phyloP scores from a whole-genome alignment of 1,139 yeast species.

The Taphrina sp. region DNA sequence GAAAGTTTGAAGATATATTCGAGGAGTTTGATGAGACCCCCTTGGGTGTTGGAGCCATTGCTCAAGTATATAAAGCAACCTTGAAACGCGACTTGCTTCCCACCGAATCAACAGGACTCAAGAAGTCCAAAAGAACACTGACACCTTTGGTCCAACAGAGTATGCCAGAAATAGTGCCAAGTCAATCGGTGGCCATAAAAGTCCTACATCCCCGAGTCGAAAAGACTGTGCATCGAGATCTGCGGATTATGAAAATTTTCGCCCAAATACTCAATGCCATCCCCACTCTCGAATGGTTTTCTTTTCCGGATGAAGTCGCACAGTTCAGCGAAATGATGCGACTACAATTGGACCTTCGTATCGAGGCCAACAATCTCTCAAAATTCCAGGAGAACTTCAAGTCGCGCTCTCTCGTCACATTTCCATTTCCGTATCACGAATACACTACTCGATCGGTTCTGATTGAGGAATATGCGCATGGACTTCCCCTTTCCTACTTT shows the following conservation, averaged over 20 bases:
- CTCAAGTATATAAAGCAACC: conserved; percentile 78
- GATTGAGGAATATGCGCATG: conserved; percentile 82
- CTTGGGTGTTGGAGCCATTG: conserved; percentile 94
- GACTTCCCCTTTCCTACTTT: conserved; percentile 74
- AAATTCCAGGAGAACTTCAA: conserved; percentile 65
- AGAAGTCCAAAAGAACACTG: conserved; percentile 9
- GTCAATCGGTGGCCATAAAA: conserved; percentile 77
- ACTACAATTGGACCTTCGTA: conserved; percentile 80
- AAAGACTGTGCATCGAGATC: conserved; percentile 69
- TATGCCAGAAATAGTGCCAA: conserved; percentile 43
- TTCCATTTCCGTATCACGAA: conserved; percentile 69
- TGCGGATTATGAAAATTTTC: conserved; percentile 76
- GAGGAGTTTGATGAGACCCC: conserved; percentile 75
- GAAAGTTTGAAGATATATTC: conserved; percentile 69
- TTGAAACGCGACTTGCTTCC: conserved; percentile 42
- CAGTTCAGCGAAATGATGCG: conserved; percentile 85
- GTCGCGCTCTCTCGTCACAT: conserved; percentile 62
- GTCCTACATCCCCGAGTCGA: conserved; percentile 88
- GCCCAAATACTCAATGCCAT: conserved; percentile 66
- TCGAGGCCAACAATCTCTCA: conserved; percentile 77
- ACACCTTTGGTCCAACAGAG: conserved; percentile 30
- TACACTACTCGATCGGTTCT: conserved; percentile 70
- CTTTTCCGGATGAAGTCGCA: conserved; percentile 89
- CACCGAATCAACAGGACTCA: neutral
- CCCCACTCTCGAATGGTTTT: conserved; percentile 97